phyloP scores from a whole-genome alignment of 495 filamentous ascomycete genomes.

The Aspergillus nanangensis region DNA sequence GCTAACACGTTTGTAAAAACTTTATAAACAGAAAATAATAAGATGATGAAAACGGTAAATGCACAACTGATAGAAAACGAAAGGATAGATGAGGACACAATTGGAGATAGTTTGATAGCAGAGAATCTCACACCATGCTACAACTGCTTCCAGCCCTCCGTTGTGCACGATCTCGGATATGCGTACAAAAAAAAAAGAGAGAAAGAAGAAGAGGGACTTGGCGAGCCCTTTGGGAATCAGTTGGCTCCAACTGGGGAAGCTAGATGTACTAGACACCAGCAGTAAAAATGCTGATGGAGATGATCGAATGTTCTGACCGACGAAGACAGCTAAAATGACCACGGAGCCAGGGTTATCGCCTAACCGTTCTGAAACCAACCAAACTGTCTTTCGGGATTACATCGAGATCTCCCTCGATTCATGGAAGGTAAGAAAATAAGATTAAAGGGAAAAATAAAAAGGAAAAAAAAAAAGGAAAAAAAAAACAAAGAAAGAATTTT shows the following conservation, averaged over 20 bases:
- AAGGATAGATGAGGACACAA: no score
- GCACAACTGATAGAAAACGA: conserved; percentile 5
- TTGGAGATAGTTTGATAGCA: conserved; percentile 9
- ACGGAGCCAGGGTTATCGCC: not conserved
- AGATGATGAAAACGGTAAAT: conserved; percentile 1
- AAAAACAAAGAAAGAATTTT: no score
- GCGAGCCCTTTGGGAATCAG: no score
- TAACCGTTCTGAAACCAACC: not conserved
- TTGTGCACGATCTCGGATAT: not conserved
- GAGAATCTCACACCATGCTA: conserved; percentile 16
- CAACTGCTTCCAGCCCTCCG: conserved; percentile 3
- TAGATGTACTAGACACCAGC: no score
- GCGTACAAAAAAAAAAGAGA: not conserved
- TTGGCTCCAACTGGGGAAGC: no score
- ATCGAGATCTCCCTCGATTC: no score
- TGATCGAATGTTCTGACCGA: no score
- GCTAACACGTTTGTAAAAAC: conserved; percentile 21
- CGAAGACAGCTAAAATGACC: no score
- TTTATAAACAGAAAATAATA: conserved; percentile 11
- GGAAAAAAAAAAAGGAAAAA: not conserved
- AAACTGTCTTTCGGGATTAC: not conserved
- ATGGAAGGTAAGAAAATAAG: not conserved
- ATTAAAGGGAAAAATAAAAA: not conserved
- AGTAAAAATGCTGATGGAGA: not conserved
- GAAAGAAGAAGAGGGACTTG: not conserved